Evolutionary conservation across 495 filamentous ascomycete species (phyloP).

Genomic region (Tuber indicum): DNA sequence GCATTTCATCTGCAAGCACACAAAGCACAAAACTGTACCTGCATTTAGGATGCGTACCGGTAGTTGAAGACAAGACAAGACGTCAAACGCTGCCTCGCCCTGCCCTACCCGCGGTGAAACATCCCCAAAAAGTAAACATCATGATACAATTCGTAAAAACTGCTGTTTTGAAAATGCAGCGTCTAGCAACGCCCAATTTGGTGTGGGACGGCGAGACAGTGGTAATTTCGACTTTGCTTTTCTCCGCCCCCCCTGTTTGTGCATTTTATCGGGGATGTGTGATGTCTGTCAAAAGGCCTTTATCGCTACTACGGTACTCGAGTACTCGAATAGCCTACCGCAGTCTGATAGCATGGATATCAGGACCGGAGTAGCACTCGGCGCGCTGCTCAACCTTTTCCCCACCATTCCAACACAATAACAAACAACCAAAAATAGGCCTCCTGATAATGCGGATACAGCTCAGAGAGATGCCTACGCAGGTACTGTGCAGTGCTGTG

Average conservation of each 20-base stretch:
- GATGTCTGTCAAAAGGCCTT: neutral
- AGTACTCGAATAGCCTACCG: neutral
- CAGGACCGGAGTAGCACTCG: neutral
- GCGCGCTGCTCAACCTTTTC: neutral
- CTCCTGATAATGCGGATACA: neutral
- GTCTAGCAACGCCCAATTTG: neutral
- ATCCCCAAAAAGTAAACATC: neutral
- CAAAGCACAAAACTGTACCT: neutral
- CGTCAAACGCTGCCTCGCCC: neutral
- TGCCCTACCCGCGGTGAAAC: neutral
- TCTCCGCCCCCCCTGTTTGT: neutral
- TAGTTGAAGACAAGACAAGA: neutral
- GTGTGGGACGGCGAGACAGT: neutral
- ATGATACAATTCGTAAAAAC: neutral
- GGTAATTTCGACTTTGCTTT: neutral
- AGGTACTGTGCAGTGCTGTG: neutral
- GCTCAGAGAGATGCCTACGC: neutral
- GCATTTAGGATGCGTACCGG: neutral
- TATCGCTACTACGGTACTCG: neutral
- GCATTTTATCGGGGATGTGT: neutral
- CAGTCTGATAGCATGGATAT: neutral
- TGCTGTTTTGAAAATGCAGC: neutral
- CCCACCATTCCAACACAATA: neutral
- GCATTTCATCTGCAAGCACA: neutral
- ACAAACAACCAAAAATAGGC: slow-evolving; percentile 1